Evolutionary conservation across 768 basidiomycete genomes (phyloP).

Genomic region (Mrakia frigida): DNA sequence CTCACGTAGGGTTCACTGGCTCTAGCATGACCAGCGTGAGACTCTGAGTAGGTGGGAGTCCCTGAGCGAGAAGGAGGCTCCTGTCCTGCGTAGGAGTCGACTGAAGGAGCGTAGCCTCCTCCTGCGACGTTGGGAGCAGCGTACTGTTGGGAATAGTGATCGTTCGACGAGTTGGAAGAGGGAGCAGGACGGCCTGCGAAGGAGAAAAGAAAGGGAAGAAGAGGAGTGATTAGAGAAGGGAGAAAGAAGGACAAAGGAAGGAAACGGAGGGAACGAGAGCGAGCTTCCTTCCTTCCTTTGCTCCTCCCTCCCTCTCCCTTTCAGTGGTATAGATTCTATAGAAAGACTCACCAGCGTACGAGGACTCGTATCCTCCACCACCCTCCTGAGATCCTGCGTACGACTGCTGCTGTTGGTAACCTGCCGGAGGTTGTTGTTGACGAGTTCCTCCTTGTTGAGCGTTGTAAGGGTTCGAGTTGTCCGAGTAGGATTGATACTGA

Average conservation of each 20-base stretch:
- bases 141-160: slow-evolving; percentile 22
- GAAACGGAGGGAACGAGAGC: not conserved
- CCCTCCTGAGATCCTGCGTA: slow-evolving; percentile 11
- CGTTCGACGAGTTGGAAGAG: slow-evolving; percentile 20
- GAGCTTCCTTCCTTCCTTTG: not conserved
- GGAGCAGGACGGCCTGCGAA: not conserved
- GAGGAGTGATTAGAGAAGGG: not conserved
- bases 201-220: not conserved
- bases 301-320: not conserved
- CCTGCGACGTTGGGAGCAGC: not conserved
- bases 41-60: slow-evolving; percentile 29
- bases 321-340: no score
- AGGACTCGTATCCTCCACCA: not conserved
- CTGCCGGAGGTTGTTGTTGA: not conserved
- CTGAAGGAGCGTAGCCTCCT: slow-evolving; percentile 16
- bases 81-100: not conserved
- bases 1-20: slow-evolving; percentile 29
- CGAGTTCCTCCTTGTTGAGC: not conserved
- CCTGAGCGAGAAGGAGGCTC: slow-evolving; percentile 17
- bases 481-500: slow-evolving; percentile 26
- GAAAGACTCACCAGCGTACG: not conserved
- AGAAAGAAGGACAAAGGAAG: no score
- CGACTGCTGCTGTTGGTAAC: not conserved
- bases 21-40: slow-evolving; percentile 2
- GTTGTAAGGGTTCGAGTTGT: slow-evolving; percentile 28